Evolutionary conservation across 176 grass and related monocot genomes (phyloP).

Genomic region (Zea luxurians): DNA sequence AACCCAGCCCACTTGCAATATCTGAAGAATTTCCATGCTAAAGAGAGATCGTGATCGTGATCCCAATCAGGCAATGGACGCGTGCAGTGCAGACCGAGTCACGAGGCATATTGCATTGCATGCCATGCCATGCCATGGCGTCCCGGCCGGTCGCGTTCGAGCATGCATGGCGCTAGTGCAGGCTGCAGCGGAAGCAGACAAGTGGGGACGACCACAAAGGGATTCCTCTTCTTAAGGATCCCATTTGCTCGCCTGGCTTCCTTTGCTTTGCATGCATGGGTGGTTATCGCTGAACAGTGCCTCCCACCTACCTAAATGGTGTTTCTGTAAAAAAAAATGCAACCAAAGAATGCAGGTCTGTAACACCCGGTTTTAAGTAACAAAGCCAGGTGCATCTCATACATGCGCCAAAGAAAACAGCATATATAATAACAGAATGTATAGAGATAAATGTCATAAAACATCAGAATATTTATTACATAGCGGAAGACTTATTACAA

Average conservation of each 20-base stretch:
- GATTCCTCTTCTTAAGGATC: conserved; percentile 4
- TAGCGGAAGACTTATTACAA: too few species aligned
- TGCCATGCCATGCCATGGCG: not conserved
- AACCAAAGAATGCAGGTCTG: not conserved
- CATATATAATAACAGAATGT: too few species aligned
- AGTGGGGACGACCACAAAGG: not conserved
- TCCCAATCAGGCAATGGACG: conserved; percentile 28
- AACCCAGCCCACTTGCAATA: not conserved
- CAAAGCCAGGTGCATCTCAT: too few species aligned
- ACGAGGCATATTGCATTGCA: not conserved
- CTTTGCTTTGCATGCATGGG: not conserved
- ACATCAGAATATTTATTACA: too few species aligned
- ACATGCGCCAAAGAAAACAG: too few species aligned
- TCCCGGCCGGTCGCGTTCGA: conserved; percentile 25
- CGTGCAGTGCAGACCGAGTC: conserved; percentile 29
- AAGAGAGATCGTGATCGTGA: not conserved
- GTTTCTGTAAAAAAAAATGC: not conserved
- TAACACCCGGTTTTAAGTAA: too few species aligned
- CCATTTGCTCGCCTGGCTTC: not conserved
- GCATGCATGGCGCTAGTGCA: not conserved
- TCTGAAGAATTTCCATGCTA: not conserved
- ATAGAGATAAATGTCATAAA: too few species aligned
- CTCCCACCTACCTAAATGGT: conserved; percentile 19
- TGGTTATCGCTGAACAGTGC: conserved; percentile 13
- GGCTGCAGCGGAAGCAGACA: not conserved